Evolutionary conservation across 345 rosid species (phyloP).

Genomic region (Passiflora organensis): DNA sequence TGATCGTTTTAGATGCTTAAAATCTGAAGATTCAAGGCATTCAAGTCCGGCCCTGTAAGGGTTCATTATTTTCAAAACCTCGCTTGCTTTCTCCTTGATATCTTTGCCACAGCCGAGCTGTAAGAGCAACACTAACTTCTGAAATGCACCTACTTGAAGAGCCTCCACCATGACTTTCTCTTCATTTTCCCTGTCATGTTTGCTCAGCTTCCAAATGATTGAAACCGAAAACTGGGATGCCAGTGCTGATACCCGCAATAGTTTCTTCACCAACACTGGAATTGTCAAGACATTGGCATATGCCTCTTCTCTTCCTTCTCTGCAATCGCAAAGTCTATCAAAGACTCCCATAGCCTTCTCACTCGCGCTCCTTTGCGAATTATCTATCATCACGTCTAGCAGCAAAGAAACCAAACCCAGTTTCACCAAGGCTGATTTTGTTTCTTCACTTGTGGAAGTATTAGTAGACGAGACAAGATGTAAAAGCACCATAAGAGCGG

Average conservation of each 20-base stretch:
- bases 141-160: conserved; percentile 53
- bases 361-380: conserved; percentile 24
- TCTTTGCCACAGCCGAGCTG: conserved; percentile 42
- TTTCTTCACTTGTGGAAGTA: conserved; percentile 1
- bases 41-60: conserved; percentile 48
- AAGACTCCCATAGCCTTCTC: conserved; percentile 38
- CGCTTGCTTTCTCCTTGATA: conserved; percentile 55
- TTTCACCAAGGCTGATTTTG: conserved; percentile 19
- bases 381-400: conserved; percentile 25
- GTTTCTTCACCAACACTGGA: conserved; percentile 47
- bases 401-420: conserved; percentile 31
- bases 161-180: conserved; percentile 30
- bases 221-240: conserved; percentile 43
- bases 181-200: conserved; percentile 19
- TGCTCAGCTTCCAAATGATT: conserved; percentile 39
- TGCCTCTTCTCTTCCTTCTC: conserved; percentile 35
- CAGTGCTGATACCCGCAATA: conserved; percentile 31
- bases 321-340: conserved; percentile 28
- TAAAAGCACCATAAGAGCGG: conserved; percentile 34
- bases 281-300: conserved; percentile 30
- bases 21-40: conserved; percentile 52
- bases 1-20: conserved; percentile 53
- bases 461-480: conserved; percentile 22
- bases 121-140: conserved; percentile 50
- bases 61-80: conserved; percentile 51